Conservation (phyloP, 2,329 filamentous ascomycete species). For the Phialemoniopsis sp. region DNA sequence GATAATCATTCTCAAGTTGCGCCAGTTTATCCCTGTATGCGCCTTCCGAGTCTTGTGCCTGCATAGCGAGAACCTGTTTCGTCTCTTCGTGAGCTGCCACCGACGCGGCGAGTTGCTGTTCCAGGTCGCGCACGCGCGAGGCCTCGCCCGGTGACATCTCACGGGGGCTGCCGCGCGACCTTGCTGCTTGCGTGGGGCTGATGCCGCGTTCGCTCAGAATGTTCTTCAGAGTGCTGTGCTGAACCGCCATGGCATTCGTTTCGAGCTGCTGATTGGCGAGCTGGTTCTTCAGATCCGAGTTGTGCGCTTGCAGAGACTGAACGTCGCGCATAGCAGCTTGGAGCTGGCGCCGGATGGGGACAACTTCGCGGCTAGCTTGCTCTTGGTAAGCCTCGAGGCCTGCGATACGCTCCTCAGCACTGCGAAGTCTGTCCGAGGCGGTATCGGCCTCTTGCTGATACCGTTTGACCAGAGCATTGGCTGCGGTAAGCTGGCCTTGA, state of each 20-base stretch:
- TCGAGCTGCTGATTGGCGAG: slow-evolving; percentile 85
- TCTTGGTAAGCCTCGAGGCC: slow-evolving; percentile 97
- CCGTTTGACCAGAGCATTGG: slow-evolving; percentile 77
- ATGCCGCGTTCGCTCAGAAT: slow-evolving; percentile 87
- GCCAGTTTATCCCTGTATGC: slow-evolving; percentile 90
- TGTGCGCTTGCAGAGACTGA: slow-evolving; percentile 75
- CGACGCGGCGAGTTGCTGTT: slow-evolving; percentile 78
- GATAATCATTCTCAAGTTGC: slow-evolving; percentile 94
- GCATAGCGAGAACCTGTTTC: slow-evolving; percentile 69
- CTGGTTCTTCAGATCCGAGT: slow-evolving; percentile 77
- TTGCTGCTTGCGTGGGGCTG: slow-evolving; percentile 67
- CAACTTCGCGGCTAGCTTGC: slow-evolving; percentile 88
- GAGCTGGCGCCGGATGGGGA: slow-evolving; percentile 84
- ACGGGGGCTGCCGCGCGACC: slow-evolving; percentile 69
- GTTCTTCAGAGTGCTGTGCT: slow-evolving; percentile 90
- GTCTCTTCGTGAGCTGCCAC: slow-evolving; percentile 81
- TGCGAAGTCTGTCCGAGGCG: slow-evolving; percentile 83
- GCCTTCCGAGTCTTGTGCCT: slow-evolving; percentile 81
- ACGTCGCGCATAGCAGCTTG: slow-evolving; percentile 80
- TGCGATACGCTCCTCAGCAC: slow-evolving; percentile 93
- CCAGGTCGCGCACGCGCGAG: slow-evolving; percentile 74
- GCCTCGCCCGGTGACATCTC: slow-evolving; percentile 75
- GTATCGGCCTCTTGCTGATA: slow-evolving; percentile 85
- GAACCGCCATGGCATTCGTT: slow-evolving; percentile 87
- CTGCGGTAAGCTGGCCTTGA: slow-evolving; percentile 73